Evolutionary conservation across 352 stramenopile species (phyloP), one percentile per base, ranked within the genome.

Genomic region (Phytophthora fragariaefolia): DNA sequence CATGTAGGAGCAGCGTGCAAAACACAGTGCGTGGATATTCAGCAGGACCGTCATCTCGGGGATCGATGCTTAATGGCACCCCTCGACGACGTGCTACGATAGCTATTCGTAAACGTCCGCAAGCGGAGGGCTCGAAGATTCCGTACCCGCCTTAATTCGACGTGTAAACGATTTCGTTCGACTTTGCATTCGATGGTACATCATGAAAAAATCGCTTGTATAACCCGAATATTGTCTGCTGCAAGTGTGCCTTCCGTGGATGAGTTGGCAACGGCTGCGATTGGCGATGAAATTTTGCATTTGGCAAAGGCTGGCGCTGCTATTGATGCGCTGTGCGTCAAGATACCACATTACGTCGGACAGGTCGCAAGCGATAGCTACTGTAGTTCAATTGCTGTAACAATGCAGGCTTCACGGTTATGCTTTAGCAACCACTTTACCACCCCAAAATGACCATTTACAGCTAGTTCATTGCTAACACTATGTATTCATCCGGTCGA

Each of bases 101-200:
- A 8, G 15, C 34, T 40, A 26, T 74, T 36, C 60, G 49, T 32
- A 59, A 65, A n/a, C 72, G 74, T 1, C 77, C 74, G 7, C 72
- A 52, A 32, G 63, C 71, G 0, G 43, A 66, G 6, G 26, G 53
- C 24, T 82, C 72, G 2, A 81, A 68, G 32, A 83, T 85, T 15
- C 77, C 77, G 18, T 77, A 82, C 38, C 77, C 77, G 20, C 10
- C 58, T 32, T 62, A n/a, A n/a, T n/a, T n/a, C n/a, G n/a, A n/a
- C n/a, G n/a, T n/a, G n/a, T n/a, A n/a, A n/a, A n/a, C n/a, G n/a
- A n/a, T n/a, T n/a, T n/a, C n/a, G n/a, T n/a, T n/a, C n/a, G n/a
- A n/a, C n/a, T n/a, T n/a, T n/a, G n/a, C n/a, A n/a, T n/a, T n/a
- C n/a, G n/a, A n/a, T n/a, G n/a, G n/a, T n/a, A n/a, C n/a, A n/a